phyloP scores from a whole-genome alignment of 2,329 filamentous ascomycete genomes.

The Colletotrichum tanaceti region DNA sequence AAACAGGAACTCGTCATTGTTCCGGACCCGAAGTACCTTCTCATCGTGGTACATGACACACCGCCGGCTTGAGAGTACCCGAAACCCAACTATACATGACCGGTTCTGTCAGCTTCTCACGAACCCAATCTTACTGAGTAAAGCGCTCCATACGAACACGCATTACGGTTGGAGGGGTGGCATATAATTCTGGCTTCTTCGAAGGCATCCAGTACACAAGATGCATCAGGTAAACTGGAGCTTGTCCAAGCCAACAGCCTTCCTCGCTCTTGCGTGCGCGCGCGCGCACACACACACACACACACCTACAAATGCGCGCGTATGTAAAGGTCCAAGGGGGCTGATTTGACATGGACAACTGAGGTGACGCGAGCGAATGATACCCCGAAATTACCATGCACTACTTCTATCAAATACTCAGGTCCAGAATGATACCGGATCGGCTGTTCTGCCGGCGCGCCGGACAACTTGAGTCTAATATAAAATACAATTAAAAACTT shows the following conservation, averaged over 20 bases:
- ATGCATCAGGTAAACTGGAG: not conserved
- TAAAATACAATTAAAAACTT: slow-evolving; percentile 14
- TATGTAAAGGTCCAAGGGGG: slow-evolving; percentile 1
- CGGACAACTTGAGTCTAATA: slow-evolving; percentile 17
- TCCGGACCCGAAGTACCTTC: slow-evolving; percentile 81
- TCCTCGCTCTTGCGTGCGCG: not conserved
- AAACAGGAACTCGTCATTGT: slow-evolving; percentile 88
- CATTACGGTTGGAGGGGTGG: not conserved
- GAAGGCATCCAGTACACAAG: slow-evolving; percentile 4
- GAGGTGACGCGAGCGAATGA: slow-evolving; percentile 30
- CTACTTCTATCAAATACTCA: slow-evolving; percentile 1
- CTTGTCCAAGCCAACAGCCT: slow-evolving; percentile 1
- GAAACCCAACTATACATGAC: not conserved
- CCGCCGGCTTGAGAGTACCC: slow-evolving; percentile 66
- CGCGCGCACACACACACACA: not conserved
- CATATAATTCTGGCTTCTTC: slow-evolving; percentile 2
- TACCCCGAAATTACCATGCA: slow-evolving; percentile 36
- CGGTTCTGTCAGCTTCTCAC: slow-evolving; percentile 6
- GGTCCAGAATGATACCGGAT: slow-evolving; percentile 23
- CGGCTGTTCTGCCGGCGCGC: slow-evolving; percentile 7
- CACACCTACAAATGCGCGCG: not conserved
- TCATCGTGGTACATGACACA: slow-evolving; percentile 86
- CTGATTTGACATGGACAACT: slow-evolving; percentile 2
- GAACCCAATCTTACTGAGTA: not conserved
- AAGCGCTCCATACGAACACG: not conserved